These are phyloP conservation scores for Avena atlantica DNA, from an alignment of 176 grass and related monocot genomes.

Conservation along the genomic window DNA sequence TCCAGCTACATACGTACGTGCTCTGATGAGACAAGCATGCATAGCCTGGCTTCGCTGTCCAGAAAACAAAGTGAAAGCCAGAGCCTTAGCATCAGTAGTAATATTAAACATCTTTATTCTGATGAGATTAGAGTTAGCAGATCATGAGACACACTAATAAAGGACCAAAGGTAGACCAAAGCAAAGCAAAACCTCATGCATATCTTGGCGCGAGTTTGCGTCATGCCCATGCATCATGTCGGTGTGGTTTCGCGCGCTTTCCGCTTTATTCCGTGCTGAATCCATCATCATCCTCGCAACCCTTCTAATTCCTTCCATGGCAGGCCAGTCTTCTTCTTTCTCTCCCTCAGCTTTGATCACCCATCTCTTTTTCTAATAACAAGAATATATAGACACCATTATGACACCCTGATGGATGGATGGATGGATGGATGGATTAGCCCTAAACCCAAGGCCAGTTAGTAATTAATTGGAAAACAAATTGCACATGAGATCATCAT, in stretches of 20 bases:
- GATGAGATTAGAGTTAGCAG: slow-evolving; percentile 33
- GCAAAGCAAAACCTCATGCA: slow-evolving; percentile 39
- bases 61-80: not conserved
- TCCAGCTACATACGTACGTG: not conserved
- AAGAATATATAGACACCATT: slow-evolving; percentile 17
- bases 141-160: slow-evolving; percentile 48
- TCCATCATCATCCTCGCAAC: slow-evolving; percentile 52
- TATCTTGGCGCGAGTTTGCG: slow-evolving; percentile 34
- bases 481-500: slow-evolving; percentile 36
- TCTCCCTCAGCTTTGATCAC: slow-evolving; percentile 22
- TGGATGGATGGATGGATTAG: not conserved
- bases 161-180: slow-evolving; percentile 38
- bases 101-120: no score
- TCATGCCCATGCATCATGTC: slow-evolving; percentile 47
- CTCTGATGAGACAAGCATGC: slow-evolving; percentile 35
- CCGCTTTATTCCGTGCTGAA: slow-evolving; percentile 69
- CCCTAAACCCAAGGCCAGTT: not conserved
- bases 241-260: slow-evolving; percentile 54
- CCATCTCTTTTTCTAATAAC: slow-evolving; percentile 19
- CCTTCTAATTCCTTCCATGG: slow-evolving; percentile 36
- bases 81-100: not conserved
- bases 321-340: slow-evolving; percentile 39
- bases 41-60: slow-evolving; percentile 13
- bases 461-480: not conserved
- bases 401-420: not conserved